A percentile compares a stretch with the other conserved stretches of the same genome.
Conservation (phyloP, 768 basidiomycete genomes). For the Leccinum fibrillosum region DNA sequence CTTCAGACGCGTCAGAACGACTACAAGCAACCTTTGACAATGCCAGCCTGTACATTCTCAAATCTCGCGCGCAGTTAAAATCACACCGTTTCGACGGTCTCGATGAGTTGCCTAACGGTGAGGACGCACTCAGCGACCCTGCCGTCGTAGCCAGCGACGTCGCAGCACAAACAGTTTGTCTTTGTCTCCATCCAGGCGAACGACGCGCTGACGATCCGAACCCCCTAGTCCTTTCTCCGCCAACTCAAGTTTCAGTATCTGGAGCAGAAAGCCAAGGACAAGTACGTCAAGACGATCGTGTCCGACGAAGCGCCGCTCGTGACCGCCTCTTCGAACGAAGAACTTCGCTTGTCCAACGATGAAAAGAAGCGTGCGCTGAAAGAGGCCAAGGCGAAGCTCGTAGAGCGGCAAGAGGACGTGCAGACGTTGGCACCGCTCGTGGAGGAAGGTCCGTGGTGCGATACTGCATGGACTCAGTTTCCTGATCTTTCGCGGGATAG, state of each 20-base stretch:
- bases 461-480: not conserved
- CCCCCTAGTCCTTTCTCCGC: constrained; percentile 60
- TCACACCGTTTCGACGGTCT: constrained; percentile 28
- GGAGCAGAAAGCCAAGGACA: constrained; percentile 88
- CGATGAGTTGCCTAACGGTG: constrained; percentile 24
- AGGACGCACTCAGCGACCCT: constrained; percentile 45
- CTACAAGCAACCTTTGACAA: constrained; percentile 28
- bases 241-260: constrained; percentile 88
- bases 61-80: constrained; percentile 20
- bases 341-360: constrained; percentile 55
- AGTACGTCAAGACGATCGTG: constrained; percentile 83
- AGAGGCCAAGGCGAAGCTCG: constrained; percentile 57
- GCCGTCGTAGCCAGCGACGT: constrained; percentile 57
- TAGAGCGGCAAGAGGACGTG: constrained; percentile 61
- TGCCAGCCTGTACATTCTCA: constrained; percentile 22
- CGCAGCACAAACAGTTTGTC: constrained; percentile 56
- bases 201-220: constrained; percentile 2
- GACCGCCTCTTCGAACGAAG: constrained; percentile 76
- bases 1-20: constrained; percentile 20
- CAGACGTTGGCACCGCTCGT: constrained; percentile 62
- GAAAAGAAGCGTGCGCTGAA: constrained; percentile 71
- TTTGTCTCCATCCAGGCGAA: not conserved
- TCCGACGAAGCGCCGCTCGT: constrained; percentile 83
- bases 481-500: constrained; percentile 32
- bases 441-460: constrained; percentile 52